phyloP scores from a whole-genome alignment of 164 flowering plant species.

The Litsea cubeba region DNA sequence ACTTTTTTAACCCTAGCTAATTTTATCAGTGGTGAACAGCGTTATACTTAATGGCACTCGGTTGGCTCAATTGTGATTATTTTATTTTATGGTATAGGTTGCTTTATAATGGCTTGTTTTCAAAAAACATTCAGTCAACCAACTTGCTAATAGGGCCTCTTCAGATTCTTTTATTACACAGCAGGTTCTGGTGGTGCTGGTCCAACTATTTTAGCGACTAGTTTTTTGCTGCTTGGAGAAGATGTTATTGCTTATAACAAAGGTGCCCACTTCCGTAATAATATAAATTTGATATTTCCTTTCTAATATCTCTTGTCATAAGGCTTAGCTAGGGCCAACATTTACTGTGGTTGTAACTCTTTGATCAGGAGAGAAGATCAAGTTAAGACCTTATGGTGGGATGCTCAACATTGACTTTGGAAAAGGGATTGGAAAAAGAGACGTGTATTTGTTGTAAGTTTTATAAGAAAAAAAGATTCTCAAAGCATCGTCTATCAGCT shows the following conservation, averaged over 20 bases:
- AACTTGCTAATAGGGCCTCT: slow-evolving; percentile 12
- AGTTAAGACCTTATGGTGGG: slow-evolving; percentile 85
- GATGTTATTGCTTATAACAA: slow-evolving; percentile 87
- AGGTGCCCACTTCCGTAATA: slow-evolving; percentile 42
- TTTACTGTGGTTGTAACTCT: slow-evolving; percentile 1
- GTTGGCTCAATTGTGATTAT: no score
- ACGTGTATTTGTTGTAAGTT: slow-evolving; percentile 93
- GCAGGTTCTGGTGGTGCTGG: slow-evolving; percentile 99
- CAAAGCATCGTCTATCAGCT: slow-evolving; percentile 1
- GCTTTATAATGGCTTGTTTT: not conserved
- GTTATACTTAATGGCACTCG: no score
- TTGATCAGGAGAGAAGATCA: slow-evolving; percentile 65
- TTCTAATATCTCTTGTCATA: not conserved
- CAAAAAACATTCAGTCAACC: not conserved
- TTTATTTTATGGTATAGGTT: not conserved
- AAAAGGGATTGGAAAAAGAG: slow-evolving; percentile 77
- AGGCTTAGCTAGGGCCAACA: not conserved
- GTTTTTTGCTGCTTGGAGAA: slow-evolving; percentile 95
- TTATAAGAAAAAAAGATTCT: slow-evolving; percentile 3
- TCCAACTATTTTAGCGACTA: slow-evolving; percentile 93
- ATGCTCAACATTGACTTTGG: slow-evolving; percentile 92
- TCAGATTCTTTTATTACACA: slow-evolving; percentile 89
- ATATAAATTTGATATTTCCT: not conserved
- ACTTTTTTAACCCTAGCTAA: no score
- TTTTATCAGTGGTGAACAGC: no score